These are phyloP conservation scores for Rhizoclosmatium sp. DNA, from an alignment of 192 early-diverging fungal species.

Conservation along the genomic window DNA sequence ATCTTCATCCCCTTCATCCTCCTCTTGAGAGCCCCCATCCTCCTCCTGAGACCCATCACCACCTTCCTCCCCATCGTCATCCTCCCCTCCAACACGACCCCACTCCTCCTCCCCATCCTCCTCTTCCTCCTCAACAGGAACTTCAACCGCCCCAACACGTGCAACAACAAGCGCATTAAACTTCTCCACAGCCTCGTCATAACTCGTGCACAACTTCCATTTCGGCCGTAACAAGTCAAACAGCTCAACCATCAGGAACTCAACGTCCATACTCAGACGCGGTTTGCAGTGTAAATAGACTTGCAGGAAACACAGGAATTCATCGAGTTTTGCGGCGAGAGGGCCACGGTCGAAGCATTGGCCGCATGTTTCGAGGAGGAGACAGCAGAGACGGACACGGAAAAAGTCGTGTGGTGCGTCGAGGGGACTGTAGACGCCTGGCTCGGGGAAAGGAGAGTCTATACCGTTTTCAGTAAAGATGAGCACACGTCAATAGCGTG, in stretches of 20 bases:
- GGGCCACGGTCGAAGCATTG: constrained; percentile 76
- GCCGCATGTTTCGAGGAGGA: constrained; percentile 88
- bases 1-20: constrained; percentile 70
- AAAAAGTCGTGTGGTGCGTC: constrained; percentile 92
- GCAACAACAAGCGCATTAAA: constrained; percentile 65
- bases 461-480: not conserved
- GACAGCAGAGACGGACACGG: constrained; percentile 86
- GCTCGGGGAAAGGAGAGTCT: constrained; percentile 65
- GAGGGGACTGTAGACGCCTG: constrained; percentile 60
- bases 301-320: constrained; percentile 84
- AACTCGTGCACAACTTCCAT: constrained; percentile 64
- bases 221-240: constrained; percentile 72
- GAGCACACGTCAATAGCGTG: not conserved
- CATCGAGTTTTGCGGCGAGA: constrained; percentile 70
- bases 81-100: constrained; percentile 45
- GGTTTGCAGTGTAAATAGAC: constrained; percentile 89
- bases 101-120: constrained; percentile 55
- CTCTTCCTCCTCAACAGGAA: constrained; percentile 41
- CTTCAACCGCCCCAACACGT: constrained; percentile 33
- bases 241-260: constrained; percentile 83
- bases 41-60: constrained; percentile 25
- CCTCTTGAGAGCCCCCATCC: constrained; percentile 31
- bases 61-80: constrained; percentile 54
- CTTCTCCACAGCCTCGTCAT: constrained; percentile 81
- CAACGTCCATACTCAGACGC: constrained; percentile 83